These are phyloP conservation scores for Isoetes taiwanensis DNA, from an alignment of 75 land plant species.

Conservation along the genomic window DNA sequence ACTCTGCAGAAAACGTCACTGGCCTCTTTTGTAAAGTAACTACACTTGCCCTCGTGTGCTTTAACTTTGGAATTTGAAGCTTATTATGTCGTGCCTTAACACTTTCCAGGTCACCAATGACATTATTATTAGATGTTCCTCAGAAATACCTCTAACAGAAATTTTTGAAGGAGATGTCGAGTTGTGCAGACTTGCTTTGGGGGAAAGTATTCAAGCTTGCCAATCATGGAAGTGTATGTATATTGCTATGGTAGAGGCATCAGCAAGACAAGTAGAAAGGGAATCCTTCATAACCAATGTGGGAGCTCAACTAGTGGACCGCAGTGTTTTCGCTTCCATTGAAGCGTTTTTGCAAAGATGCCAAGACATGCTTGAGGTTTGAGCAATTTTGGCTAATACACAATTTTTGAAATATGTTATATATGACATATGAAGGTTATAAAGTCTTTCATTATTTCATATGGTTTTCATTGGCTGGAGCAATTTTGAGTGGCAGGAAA, in stretches of 20 bases:
- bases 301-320: background rate
- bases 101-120: slow-evolving; percentile 23
- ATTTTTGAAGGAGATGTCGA: slow-evolving; percentile 24
- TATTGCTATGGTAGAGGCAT: slow-evolving; percentile 13
- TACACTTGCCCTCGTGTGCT: background rate
- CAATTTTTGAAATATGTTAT: too few species aligned
- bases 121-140: slow-evolving; percentile 17
- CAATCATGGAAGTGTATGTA: slow-evolving; percentile 21
- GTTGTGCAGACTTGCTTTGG: slow-evolving; percentile 12
- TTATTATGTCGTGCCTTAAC: background rate
- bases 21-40: slow-evolving; percentile 17
- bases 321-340: slow-evolving; percentile 16
- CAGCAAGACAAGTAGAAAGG: background rate
- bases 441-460: background rate
- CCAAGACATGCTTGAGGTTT: slow-evolving; percentile 25
- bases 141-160: slow-evolving; percentile 15
- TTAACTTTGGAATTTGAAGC: background rate
- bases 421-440: background rate
- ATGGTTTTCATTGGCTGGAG: too few species aligned
- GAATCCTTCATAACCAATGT: background rate
- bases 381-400: background rate
- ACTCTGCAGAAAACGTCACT: slow-evolving; percentile 20
- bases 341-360: slow-evolving; percentile 26
- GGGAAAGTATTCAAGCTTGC: slow-evolving; percentile 24
- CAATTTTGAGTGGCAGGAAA: too few species aligned